Base-by-base conservation (phyloP, 208 protist species). In the Crithidia acanthocephali region DNA sequence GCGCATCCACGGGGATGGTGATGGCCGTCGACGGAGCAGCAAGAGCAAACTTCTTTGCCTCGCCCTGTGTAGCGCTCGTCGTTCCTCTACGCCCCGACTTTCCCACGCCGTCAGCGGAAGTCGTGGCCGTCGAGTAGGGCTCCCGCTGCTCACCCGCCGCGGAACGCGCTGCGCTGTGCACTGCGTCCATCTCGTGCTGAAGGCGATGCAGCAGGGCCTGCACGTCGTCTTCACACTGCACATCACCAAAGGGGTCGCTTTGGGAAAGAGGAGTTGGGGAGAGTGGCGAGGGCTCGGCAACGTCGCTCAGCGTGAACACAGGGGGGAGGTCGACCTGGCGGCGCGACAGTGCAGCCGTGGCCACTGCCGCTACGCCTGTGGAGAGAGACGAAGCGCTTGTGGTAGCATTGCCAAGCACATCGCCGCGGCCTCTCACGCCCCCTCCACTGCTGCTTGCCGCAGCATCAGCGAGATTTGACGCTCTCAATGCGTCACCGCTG, bases 321-420 rank as follows among this genome's bases (percentile, higher is more conserved):
- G 71, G 71, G 5, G 71, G 71, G 9, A 76, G 45, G 16, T 76
- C 71, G 2, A 76, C 37, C 23, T 55, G 63, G 22, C 62, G 62
- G 28, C 33, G 61, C 58, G 61, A 16, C 22, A 62, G 27, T 7
- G 37, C 27, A 4, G 23, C 13, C 18, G 13, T 16, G 20, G n/a
- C 33, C 3, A 20, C 33, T 18, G 55, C 55, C 1, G n/a, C 30
- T 6, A n/a, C 5, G 5, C 28, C 18, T 8, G 37, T 5, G 2
- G 27, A 33, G 1, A 23, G 33, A 6, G 37, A 64, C 16, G 37
- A 20, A 10, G 23, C 1, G n/a, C 5, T 27, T 20, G 42, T 10
- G 1, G 27, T 2, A 10, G 9, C 7, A 25, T 52, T 30, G 0
- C 27, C 44, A 8, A 37, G 23, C 15, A 7, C 37, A 13, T 62